phyloP scores from a whole-genome alignment of 345 rosid genomes.

The Gossypium herbaceum region DNA sequence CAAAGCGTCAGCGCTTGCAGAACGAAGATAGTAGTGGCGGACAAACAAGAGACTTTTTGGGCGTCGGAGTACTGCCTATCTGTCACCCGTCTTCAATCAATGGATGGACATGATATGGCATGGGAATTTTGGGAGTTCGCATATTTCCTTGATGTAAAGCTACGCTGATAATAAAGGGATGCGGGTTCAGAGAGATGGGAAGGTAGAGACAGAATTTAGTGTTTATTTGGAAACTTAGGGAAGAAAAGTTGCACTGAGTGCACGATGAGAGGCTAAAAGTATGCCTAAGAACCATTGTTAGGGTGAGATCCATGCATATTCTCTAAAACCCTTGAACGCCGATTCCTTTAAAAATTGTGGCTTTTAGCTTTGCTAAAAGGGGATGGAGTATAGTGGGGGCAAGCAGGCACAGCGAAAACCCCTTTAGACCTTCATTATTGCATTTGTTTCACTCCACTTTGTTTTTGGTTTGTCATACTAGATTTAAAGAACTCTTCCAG shows the following conservation, averaged over 20 bases:
- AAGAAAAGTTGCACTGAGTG: conserved; percentile 30
- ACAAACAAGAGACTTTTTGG: conserved; percentile 88
- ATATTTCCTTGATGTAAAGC: conserved; percentile 13
- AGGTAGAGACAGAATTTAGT: conserved; percentile 8
- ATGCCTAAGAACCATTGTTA: conserved; percentile 11
- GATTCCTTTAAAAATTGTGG: conserved; percentile 26
- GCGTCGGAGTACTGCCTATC: conserved; percentile 67
- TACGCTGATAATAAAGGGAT: conserved; percentile 18
- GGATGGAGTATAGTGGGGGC: conserved; percentile 29
- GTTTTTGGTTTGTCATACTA: conserved; percentile 19
- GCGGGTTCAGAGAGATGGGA: background rate
- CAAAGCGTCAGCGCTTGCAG: conserved; percentile 50
- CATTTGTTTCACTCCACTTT: conserved; percentile 23
- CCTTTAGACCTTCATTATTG: conserved; percentile 52
- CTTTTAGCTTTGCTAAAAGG: conserved; percentile 26
- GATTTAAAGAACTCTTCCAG: conserved; percentile 6
- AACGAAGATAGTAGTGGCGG: conserved; percentile 33
- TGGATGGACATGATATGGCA: conserved; percentile 55
- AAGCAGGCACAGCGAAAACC: conserved; percentile 16
- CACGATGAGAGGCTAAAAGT: conserved; percentile 22
- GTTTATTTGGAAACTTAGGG: conserved; percentile 24
- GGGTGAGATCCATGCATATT: conserved; percentile 39
- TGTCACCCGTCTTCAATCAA: conserved; percentile 56
- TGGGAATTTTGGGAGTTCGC: conserved; percentile 1
- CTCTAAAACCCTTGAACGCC: conserved; percentile 29